These are phyloP conservation scores for Coemansia furcata DNA, from an alignment of 192 early-diverging fungal genomes.

Conservation along the genomic window DNA sequence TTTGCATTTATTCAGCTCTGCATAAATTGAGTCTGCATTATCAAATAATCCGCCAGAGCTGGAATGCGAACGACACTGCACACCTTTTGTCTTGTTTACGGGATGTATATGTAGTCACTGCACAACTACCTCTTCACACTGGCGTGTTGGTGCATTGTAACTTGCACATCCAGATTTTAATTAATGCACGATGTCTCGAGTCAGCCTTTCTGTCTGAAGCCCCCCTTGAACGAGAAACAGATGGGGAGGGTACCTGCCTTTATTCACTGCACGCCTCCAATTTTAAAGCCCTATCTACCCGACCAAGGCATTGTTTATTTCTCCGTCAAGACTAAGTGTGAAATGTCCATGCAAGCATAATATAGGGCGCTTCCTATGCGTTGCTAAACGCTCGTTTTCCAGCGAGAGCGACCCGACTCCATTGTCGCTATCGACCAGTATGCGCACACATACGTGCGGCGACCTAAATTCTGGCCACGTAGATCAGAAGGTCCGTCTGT, in stretches of 20 bases:
- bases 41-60: slow-evolving; percentile 1
- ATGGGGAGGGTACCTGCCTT: slow-evolving; percentile 6
- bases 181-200: neutral
- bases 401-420: neutral
- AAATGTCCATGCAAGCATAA: neutral
- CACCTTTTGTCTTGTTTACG: neutral
- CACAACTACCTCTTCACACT: neutral
- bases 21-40: slow-evolving; percentile 2
- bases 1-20: slow-evolving; percentile 1
- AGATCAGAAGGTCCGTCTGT: slow-evolving; percentile 65
- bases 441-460: slow-evolving; percentile 79
- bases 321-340: neutral
- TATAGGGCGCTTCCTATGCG: slow-evolving; percentile 6
- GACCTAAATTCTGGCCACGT: slow-evolving; percentile 59
- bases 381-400: neutral
- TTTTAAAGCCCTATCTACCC: slow-evolving; percentile 5
- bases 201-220: neutral
- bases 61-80: slow-evolving; percentile 1
- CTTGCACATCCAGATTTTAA: slow-evolving; percentile 1
- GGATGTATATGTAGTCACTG: slow-evolving; percentile 1
- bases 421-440: slow-evolving; percentile 24
- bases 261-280: slow-evolving; percentile 2
- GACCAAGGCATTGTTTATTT: neutral
- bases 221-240: neutral
- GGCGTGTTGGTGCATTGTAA: neutral